phyloP scores from a whole-genome alignment of 2,329 filamentous ascomycete species.

The Tolypocladium sp. region DNA sequence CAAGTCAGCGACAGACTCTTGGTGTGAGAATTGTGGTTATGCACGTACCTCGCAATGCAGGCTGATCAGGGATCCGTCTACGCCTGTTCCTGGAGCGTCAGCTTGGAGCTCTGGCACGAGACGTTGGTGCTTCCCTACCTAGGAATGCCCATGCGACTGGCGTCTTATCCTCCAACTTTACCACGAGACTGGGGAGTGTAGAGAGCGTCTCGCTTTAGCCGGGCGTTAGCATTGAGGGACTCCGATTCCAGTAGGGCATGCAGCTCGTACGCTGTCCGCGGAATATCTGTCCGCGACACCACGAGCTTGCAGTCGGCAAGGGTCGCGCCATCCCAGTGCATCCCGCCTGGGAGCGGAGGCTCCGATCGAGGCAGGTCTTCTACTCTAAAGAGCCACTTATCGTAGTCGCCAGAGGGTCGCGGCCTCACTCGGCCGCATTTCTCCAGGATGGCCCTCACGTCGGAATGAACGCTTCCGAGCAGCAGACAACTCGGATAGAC shows the following conservation, averaged over 20 bases:
- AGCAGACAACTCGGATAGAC: slow-evolving; percentile 22
- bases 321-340: slow-evolving; percentile 46
- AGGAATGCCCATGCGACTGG: slow-evolving; percentile 58
- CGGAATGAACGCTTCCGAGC: slow-evolving; percentile 22
- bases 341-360: slow-evolving; percentile 29
- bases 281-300: slow-evolving; percentile 44
- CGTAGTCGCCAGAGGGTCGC: slow-evolving; percentile 23
- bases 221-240: too few relatives aligned
- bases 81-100: slow-evolving; percentile 24
- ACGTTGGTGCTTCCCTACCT: slow-evolving; percentile 16
- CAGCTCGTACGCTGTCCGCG: slow-evolving; percentile 40
- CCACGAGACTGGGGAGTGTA: slow-evolving; percentile 34
- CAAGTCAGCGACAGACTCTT: neutral
- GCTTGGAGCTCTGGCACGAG: neutral
- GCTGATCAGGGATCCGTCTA: slow-evolving; percentile 52
- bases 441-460: slow-evolving; percentile 14
- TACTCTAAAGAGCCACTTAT: slow-evolving; percentile 50
- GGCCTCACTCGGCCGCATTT: slow-evolving; percentile 15
- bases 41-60: slow-evolving; percentile 46
- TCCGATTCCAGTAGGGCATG: too few relatives aligned
- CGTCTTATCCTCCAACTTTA: slow-evolving; percentile 35
- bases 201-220: slow-evolving; percentile 23
- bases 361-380: slow-evolving; percentile 30
- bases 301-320: slow-evolving; percentile 48
- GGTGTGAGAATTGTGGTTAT: neutral